Conservation (phyloP, 352 stramenopile genomes). For the Pythium diclinum region DNA sequence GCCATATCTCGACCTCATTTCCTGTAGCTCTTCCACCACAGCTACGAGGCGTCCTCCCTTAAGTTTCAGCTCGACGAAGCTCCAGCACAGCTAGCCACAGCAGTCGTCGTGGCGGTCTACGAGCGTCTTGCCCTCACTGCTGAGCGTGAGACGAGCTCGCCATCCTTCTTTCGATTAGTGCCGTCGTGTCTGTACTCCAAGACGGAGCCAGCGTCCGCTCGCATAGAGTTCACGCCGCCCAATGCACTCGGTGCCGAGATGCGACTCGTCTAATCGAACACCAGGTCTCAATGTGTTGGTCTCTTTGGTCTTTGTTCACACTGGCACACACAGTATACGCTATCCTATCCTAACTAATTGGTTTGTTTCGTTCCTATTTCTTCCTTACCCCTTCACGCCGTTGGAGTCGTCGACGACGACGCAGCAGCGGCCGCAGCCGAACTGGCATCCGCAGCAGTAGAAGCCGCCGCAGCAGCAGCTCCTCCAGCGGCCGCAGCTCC, state of each 20-base stretch:
- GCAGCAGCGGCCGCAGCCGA: neutral
- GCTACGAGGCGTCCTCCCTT: neutral
- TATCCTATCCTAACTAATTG: slow-evolving; percentile 13
- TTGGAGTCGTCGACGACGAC: slow-evolving; percentile 12
- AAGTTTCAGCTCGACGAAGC: slow-evolving; percentile 5
- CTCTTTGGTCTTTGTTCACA: slow-evolving; percentile 3
- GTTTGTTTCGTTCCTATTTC: neutral
- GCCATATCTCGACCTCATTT: neutral
- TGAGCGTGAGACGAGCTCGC: slow-evolving; percentile 7
- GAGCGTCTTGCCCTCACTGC: slow-evolving; percentile 34
- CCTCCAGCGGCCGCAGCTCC: slow-evolving; percentile 14
- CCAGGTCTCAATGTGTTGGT: slow-evolving; percentile 3
- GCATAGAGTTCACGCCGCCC: neutral
- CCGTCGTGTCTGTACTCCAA: slow-evolving; percentile 3
- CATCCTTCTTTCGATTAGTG: neutral
- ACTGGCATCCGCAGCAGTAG: slow-evolving; percentile 1
- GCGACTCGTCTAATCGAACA: slow-evolving; percentile 4
- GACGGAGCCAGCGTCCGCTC: neutral
- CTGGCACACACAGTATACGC: slow-evolving; percentile 10
- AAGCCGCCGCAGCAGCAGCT: slow-evolving; percentile 3
- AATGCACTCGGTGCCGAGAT: slow-evolving; percentile 22
- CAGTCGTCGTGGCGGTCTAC: slow-evolving; percentile 43
- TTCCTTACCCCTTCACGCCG: neutral
- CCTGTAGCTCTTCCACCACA: neutral
- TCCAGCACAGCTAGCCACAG: slow-evolving; percentile 29